Evolutionary conservation across 148 eudicot genomes (phyloP), one percentile per base, ranked within the genome.

Genomic region (Bassia scoparia): DNA sequence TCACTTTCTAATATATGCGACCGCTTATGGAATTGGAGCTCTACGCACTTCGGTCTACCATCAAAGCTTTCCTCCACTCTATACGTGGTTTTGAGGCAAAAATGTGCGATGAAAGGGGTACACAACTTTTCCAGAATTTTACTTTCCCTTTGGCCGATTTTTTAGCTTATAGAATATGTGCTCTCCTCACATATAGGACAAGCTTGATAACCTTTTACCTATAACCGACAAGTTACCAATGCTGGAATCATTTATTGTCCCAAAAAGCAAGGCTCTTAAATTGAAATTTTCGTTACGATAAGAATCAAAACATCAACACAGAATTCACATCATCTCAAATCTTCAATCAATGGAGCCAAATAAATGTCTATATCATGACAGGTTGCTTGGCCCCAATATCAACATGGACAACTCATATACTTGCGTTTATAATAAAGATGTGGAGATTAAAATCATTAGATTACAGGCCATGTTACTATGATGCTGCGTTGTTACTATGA

Each of bases 401-500:
- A 67, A 26, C 70, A 30, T 9, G 17, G 72, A 13, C 10, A 46
- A 50, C 55, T 49, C 18, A 50, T 68, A 31, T 68, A 65, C 69
- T 65, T 65, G 7, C 29, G 31, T 11, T 65, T 38, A 50, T 35
- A 68, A 29, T 37, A 13, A 38, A n/a, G 31, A 27, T 35, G 34
- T 66, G 11, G 59, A 26, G 23, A 24, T 71, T 17, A 58, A 71
- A 26, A 71, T 71, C 23, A 71, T 29, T 35, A 71, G 43, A 55
- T 34, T 10, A 71, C 31, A 0, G 63, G 74, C 54, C 66, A 71
- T 56, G 74, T 61, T 18, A 54, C 61, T 31, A 61, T 41, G 16
- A 24, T 23, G 35, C 56, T 72, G 31, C 76, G 20, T 46, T 37
- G 56, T 30, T 44, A 31, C 55, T 55, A 72, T 43, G 20, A 17